Evolutionary conservation across 164 flowering plant genomes (phyloP).

Genomic region (Tetrastigma voinierianum): DNA sequence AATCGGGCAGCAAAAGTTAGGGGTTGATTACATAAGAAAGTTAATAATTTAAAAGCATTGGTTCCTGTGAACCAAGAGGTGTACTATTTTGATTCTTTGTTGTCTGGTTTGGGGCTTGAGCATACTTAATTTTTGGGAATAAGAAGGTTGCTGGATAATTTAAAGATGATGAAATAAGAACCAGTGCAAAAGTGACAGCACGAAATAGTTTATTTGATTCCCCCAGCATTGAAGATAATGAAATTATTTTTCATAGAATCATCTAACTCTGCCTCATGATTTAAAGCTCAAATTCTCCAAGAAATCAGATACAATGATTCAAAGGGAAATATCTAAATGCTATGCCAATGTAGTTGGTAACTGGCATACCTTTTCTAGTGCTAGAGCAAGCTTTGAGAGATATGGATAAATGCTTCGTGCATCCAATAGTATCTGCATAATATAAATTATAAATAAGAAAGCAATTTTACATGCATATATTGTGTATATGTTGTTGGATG

Average conservation of each 20-base stretch:
- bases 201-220: not conserved
- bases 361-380: conserved; percentile 78
- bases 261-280: not conserved
- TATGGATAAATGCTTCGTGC: conserved; percentile 69
- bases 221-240: not conserved
- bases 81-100: too few relatives aligned
- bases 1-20: too few relatives aligned
- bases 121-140: not conserved
- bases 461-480: not conserved
- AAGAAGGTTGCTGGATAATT: not conserved
- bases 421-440: conserved; percentile 63
- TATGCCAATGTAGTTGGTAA: not conserved
- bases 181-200: not conserved
- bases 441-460: conserved; percentile 11
- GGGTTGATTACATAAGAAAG: too few relatives aligned
- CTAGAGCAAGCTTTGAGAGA: conserved; percentile 83
- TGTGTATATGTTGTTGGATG: too few relatives aligned
- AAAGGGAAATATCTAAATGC: not conserved
- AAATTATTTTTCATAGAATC: not conserved
- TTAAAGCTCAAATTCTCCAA: not conserved
- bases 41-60: too few relatives aligned
- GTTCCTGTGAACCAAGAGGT: too few relatives aligned
- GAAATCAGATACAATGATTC: not conserved
- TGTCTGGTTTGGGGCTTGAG: not conserved
- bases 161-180: not conserved